phyloP scores from a whole-genome alignment of 2,329 filamentous ascomycete genomes.

The Aspergillus jensenii region DNA sequence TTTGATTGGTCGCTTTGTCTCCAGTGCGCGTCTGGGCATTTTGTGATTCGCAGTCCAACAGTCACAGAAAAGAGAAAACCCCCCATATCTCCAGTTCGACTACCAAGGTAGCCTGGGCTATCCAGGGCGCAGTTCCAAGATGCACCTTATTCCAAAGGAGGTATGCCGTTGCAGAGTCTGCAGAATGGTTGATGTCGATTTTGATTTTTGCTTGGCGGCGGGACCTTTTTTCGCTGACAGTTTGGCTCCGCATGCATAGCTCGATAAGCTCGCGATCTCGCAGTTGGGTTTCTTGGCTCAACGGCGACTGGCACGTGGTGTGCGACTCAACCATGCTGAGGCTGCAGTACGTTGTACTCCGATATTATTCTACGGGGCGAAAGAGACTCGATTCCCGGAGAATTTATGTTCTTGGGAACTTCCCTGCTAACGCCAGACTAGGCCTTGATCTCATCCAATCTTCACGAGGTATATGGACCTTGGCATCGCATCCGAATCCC shows the following conservation, averaged over 20 bases:
- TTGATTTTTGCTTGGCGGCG: background rate
- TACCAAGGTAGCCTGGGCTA: background rate
- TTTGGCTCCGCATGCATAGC: constrained; percentile 49
- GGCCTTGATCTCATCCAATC: constrained; percentile 71
- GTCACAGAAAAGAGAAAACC: background rate
- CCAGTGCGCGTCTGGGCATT: constrained; percentile 4
- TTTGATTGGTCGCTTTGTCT: constrained; percentile 15
- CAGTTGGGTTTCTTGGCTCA: constrained; percentile 87
- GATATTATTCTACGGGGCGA: background rate
- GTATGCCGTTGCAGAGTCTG: constrained; percentile 24
- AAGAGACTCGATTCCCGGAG: background rate
- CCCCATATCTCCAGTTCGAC: too few relatives aligned
- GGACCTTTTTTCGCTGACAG: background rate
- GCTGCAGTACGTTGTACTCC: constrained; percentile 60
- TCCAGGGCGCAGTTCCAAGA: constrained; percentile 21
- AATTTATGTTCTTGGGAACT: background rate
- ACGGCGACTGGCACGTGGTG: constrained; percentile 79
- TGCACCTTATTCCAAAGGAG: constrained; percentile 51
- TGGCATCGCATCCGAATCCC: background rate
- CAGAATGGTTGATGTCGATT: background rate
- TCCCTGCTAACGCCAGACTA: constrained; percentile 19
- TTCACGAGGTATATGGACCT: constrained; percentile 68
- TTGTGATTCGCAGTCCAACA: constrained; percentile 17
- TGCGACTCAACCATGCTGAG: constrained; percentile 87
- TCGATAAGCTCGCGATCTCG: constrained; percentile 94